Conservation (phyloP, 805 yeast genomes). For the Myxozyma udenii region DNA sequence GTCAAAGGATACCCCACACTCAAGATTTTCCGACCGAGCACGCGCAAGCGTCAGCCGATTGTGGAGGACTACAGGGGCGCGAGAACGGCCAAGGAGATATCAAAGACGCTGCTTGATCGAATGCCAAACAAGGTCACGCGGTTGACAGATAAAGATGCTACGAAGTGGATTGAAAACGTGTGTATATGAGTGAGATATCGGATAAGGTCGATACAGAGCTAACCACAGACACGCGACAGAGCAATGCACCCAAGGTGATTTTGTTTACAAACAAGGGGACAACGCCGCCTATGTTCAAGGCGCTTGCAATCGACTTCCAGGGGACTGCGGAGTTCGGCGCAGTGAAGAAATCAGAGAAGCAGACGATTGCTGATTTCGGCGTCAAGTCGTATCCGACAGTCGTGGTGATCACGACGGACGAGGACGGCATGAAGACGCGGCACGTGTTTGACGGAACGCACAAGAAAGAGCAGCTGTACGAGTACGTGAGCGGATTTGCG, state of each 20-base stretch:
- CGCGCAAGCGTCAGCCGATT: slow-evolving; percentile 42
- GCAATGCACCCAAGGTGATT: slow-evolving; percentile 10
- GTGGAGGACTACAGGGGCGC: slow-evolving; percentile 34
- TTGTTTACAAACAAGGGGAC: slow-evolving; percentile 38
- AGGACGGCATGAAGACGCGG: slow-evolving; percentile 1
- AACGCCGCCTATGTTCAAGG: slow-evolving; percentile 56
- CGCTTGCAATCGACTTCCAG: slow-evolving; percentile 68
- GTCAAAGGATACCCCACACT: slow-evolving; percentile 84
- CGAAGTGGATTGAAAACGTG: slow-evolving; percentile 8
- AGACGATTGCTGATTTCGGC: slow-evolving; percentile 32
- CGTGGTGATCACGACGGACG: slow-evolving; percentile 36
- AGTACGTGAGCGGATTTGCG: slow-evolving; percentile 38
- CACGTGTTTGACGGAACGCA: slow-evolving; percentile 37
- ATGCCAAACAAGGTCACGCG: slow-evolving; percentile 17
- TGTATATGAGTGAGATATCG: background rate
- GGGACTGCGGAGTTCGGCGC: slow-evolving; percentile 49
- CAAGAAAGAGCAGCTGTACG: slow-evolving; percentile 37
- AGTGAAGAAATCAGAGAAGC: slow-evolving; percentile 33
- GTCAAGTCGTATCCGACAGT: slow-evolving; percentile 35
- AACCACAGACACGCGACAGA: too few species aligned
- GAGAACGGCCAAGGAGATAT: slow-evolving; percentile 54
- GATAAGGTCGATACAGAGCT: too few species aligned
- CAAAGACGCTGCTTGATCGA: slow-evolving; percentile 47
- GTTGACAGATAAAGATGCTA: slow-evolving; percentile 6
- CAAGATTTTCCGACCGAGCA: slow-evolving; percentile 66